Base-by-base conservation (phyloP, 208 protist species). In the Jaenimonas drosophilae region DNA sequence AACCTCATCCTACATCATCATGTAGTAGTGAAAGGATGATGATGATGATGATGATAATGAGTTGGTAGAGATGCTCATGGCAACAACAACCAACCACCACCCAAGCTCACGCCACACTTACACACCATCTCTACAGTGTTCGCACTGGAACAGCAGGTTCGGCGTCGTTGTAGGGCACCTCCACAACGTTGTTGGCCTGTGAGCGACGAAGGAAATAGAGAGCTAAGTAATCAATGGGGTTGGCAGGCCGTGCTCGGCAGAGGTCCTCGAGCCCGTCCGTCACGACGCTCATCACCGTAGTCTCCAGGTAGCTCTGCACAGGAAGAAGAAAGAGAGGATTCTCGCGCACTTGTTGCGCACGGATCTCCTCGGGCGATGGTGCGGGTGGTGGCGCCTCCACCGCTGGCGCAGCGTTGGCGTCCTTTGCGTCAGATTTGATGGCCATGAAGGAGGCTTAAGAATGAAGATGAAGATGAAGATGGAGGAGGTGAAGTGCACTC, bases 151-250 rank as follows among this genome's bases (percentile, higher is more conserved):
- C 41, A 25, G 59, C 61, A 0, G 77, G 76, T 0, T 75, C 19
- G 0, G 74, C 62, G 14, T 78, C 71, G 16, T 63, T 56, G 37
- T 67, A 66, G 1, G 80, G 62, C n/a, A 88, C 84, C 53, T 89
- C 80, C 9, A 80, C 73, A 2, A 61, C 58, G 33, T 73, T 76
- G 50, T 64, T 82, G 9, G 70, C 65, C 1, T 75, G 48, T 0
- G 88, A 89, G 34, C 84, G 58, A 0, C 80, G 86, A 4, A 96
- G 65, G 12, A 96, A 58, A 39, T 83, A 93, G 2, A 85, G 58
- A n/a, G 81, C 92, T 2, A 97, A 46, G 47, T 92, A 95, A 43
- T 96, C 86, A 20, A 96, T 74, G 14, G 92, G 90, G 49, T 96
- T 90, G 9, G 86, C 73, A 4, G 92, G 92, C n/a, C 89, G 61